Conservation (phyloP, 2,329 filamentous ascomycete genomes). For the Beauveria caledonica region DNA sequence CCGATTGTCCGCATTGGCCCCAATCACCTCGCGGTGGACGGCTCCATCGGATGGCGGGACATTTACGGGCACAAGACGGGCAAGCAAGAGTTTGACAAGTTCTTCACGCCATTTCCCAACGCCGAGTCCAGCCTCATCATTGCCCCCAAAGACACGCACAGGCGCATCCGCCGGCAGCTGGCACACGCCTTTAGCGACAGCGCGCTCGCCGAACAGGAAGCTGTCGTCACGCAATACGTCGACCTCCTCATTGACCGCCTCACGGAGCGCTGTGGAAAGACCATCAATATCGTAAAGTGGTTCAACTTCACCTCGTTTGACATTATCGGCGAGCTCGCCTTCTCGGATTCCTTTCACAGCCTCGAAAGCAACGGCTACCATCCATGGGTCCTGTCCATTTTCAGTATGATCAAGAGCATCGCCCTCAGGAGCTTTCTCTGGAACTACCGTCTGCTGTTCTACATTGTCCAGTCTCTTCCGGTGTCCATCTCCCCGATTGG, state of each 20-base stretch:
- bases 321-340: constrained; percentile 33
- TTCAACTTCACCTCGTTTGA: constrained; percentile 32
- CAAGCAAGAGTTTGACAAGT: constrained; percentile 14
- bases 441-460: constrained; percentile 8
- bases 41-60: constrained; percentile 25
- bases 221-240: constrained; percentile 20
- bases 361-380: constrained; percentile 22
- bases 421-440: constrained; percentile 13
- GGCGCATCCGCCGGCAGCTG: constrained; percentile 19
- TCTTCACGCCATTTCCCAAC: not conserved
- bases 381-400: constrained; percentile 20
- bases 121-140: constrained; percentile 15
- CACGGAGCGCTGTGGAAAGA: constrained; percentile 12
- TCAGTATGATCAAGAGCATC: constrained; percentile 11
- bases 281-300: constrained; percentile 25
- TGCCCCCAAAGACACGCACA: constrained; percentile 15
- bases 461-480: not conserved
- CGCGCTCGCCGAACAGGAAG: constrained; percentile 24
- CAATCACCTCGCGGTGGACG: constrained; percentile 29
- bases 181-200: constrained; percentile 24
- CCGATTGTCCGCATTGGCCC: constrained; percentile 34
- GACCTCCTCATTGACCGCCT: constrained; percentile 19
- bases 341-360: constrained; percentile 33
- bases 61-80: constrained; percentile 21
- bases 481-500: not conserved